Evolutionary conservation across 148 eudicot species (phyloP).

Genomic region (Persicaria tinctoria): DNA sequence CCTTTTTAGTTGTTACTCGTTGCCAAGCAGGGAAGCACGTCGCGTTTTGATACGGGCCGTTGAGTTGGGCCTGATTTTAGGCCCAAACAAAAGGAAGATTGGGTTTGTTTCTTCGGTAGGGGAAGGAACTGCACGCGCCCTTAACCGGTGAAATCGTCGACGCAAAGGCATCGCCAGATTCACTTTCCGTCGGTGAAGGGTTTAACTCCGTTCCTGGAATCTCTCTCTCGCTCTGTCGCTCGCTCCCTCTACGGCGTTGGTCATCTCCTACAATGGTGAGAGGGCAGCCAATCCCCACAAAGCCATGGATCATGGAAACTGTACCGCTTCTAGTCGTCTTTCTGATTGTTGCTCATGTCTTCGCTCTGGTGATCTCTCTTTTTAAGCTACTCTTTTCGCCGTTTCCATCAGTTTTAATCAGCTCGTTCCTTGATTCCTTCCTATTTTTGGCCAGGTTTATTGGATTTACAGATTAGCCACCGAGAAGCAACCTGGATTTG

Average conservation of each 20-base stretch:
- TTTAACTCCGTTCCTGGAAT: not conserved
- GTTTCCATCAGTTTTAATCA: not conserved
- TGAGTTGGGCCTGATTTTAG: not conserved
- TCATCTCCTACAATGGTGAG: slow-evolving; percentile 23
- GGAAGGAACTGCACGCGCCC: not conserved
- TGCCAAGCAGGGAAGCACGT: too few relatives aligned
- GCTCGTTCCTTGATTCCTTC: not conserved
- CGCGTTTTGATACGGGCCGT: not conserved
- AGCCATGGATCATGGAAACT: slow-evolving; percentile 24
- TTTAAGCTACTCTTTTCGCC: not conserved
- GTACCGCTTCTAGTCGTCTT: slow-evolving; percentile 28
- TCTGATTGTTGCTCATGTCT: slow-evolving; percentile 37
- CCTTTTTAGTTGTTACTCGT: too few relatives aligned
- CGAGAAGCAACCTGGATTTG: slow-evolving; percentile 36
- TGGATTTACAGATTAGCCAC: slow-evolving; percentile 73
- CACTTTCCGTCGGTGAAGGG: not conserved
- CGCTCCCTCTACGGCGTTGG: not conserved
- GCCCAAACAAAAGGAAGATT: not conserved
- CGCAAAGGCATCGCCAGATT: not conserved
- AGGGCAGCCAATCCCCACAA: slow-evolving; percentile 10
- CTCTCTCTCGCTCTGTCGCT: not conserved
- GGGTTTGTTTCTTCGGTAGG: not conserved
- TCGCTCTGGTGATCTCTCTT: slow-evolving; percentile 29
- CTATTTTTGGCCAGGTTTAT: slow-evolving; percentile 29
- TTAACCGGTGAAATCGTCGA: not conserved